phyloP scores from a whole-genome alignment of 2,329 filamentous ascomycete species.

The Rhynchosporium agropyri region DNA sequence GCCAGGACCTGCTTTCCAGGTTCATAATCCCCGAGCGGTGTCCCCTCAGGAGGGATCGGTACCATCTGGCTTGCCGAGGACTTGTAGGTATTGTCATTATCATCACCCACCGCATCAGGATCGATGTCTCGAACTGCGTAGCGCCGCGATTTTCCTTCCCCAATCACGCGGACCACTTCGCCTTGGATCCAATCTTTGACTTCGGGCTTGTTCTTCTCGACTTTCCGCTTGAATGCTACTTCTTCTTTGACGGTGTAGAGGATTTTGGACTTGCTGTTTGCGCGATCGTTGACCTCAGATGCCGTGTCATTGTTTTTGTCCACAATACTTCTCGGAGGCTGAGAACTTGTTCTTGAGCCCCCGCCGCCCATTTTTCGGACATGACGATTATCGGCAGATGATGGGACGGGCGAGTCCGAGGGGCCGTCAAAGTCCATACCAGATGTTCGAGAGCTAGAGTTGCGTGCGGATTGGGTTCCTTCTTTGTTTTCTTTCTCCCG shows the following conservation, averaged over 20 bases:
- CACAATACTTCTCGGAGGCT: constrained; percentile 37
- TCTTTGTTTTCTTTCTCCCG: constrained; percentile 34
- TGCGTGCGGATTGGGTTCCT: constrained; percentile 29
- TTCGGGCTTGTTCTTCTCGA: constrained; percentile 46
- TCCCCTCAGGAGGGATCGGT: constrained; percentile 65
- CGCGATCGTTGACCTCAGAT: constrained; percentile 33
- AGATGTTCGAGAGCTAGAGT: constrained; percentile 33
- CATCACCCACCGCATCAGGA: constrained; percentile 60
- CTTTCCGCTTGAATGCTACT: constrained; percentile 67
- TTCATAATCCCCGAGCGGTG: constrained; percentile 62
- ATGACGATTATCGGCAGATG: constrained; percentile 39
- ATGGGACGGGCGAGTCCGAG: constrained; percentile 40
- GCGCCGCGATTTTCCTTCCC: constrained; percentile 75
- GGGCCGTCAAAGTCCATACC: constrained; percentile 40
- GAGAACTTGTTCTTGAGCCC: constrained; percentile 36
- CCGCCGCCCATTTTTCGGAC: constrained; percentile 36
- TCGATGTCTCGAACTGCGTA: constrained; percentile 83
- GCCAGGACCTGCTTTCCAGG: constrained; percentile 74
- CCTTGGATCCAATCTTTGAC: constrained; percentile 73
- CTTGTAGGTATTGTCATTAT: constrained; percentile 57
- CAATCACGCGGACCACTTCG: constrained; percentile 73
- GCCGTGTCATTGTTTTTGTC: constrained; percentile 31
- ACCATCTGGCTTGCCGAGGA: constrained; percentile 77
- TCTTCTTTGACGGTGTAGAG: constrained; percentile 64
- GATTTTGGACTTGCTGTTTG: constrained; percentile 49